A percentile compares a stretch with the other conserved stretches of the same genome.
Conservation (phyloP, 2,329 filamentous ascomycete genomes). For the Monilinia fructigena region DNA sequence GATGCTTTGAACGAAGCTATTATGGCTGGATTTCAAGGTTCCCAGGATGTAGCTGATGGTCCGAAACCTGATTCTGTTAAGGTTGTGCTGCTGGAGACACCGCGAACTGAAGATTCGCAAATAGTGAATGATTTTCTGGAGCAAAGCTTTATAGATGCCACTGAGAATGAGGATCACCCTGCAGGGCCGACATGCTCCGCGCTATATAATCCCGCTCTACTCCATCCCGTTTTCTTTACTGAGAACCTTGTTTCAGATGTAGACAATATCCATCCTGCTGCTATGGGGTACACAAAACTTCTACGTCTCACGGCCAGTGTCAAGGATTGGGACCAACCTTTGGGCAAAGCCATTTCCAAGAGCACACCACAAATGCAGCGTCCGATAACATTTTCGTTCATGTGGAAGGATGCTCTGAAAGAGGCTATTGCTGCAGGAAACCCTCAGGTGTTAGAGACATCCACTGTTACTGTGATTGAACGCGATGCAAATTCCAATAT, state of each 20-base stretch:
- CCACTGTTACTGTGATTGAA: neutral
- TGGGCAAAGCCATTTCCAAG: conserved; percentile 26
- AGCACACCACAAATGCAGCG: conserved; percentile 27
- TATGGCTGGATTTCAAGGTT: conserved; percentile 24
- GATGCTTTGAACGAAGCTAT: conserved; percentile 35
- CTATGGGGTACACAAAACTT: conserved; percentile 23
- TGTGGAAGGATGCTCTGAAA: conserved; percentile 17
- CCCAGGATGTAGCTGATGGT: conserved; percentile 21
- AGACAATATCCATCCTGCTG: conserved; percentile 27
- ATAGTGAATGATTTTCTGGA: no score
- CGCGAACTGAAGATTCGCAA: conserved; percentile 21
- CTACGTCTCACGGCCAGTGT: conserved; percentile 19
- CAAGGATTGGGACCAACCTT: conserved; percentile 31
- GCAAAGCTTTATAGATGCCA: neutral
- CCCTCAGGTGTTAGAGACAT: neutral
- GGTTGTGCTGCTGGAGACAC: conserved; percentile 25
- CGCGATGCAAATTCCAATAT: no score
- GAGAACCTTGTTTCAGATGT: conserved; percentile 22
- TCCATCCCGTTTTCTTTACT: conserved; percentile 31
- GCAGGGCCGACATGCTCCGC: neutral
- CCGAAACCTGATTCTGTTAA: conserved; percentile 30
- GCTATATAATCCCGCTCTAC: conserved; percentile 26
- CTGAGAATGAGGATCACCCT: neutral
- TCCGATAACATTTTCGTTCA: conserved; percentile 4
- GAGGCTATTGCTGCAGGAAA: conserved; percentile 17